Evolutionary conservation across 1,139 yeast genomes (phyloP), one percentile per base, ranked within the genome.

Genomic region (Hansenula lynferdii): DNA sequence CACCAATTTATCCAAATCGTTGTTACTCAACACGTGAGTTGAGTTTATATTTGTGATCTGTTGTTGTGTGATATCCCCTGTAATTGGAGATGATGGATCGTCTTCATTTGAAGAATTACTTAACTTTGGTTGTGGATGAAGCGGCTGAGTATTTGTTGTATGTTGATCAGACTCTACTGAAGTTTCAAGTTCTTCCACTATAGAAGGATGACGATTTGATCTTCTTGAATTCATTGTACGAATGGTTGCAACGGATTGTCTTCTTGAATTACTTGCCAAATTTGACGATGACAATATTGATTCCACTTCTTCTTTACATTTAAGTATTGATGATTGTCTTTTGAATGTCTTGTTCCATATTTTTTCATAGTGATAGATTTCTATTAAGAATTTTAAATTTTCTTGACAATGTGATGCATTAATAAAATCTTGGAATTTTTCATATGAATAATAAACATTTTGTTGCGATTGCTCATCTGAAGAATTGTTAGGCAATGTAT

Each of bases 311-410:
- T 51, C 56, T 36, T 55, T 50, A 38, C 62, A 58, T 41, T 54
- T 57, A 31, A 58, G 41, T 4, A 57, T 53, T 10, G 59, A 54
- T 22, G 51, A 54, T 30, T 58, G 50, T 31, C 58, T 47, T 28
- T 51, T 49, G 44, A 57, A 58, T n/a, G 54, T 42, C 28, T 45
- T 42, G 35, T 58, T 58, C 62, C 62, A 58, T 12, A 56, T 48
- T 41, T 58, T 57, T 45, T 69, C 74, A 50, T 72, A 72, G 37
- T 65, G 67, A 54, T 60, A 70, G 15, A 72, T 67, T 40, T 69
- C 72, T 7, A 72, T 60, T 30, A 73, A 53, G 45, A 73, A 73
- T 36, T 61, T 53, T 34, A 73, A 58, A 50, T 70, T 72, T 51
- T 73, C 79, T 42, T 61, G 62, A 49, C 74, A 69, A 47, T 71